A percentile compares a stretch with the other conserved stretches of the same genome.
Conservation (phyloP, 345 rosid genomes). For the Reutealis trisperma region DNA sequence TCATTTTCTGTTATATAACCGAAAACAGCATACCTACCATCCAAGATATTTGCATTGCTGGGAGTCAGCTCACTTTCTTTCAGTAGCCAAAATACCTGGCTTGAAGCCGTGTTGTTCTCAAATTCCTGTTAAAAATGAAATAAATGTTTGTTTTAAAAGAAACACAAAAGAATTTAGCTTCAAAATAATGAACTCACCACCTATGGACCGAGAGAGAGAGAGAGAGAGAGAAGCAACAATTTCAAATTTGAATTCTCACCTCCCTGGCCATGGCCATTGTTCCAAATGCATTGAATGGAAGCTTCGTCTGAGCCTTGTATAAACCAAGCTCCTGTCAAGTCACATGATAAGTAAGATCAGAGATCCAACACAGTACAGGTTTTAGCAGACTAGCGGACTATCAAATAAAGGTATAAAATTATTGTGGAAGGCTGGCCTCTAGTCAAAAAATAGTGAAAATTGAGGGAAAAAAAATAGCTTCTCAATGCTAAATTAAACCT, state of each 20-base stretch:
- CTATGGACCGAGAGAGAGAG: not conserved
- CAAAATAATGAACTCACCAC: not conserved
- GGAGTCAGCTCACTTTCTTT: constrained; percentile 99
- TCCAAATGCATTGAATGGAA: constrained; percentile 98
- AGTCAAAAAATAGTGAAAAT: not conserved
- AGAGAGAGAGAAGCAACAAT: not conserved
- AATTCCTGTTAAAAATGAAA: constrained; percentile 62
- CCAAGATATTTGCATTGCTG: constrained; percentile 92
- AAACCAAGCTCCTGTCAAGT: constrained; percentile 82
- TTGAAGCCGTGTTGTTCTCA: constrained; percentile 89
- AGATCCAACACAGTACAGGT: not conserved
- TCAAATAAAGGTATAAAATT: not conserved
- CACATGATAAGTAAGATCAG: not conserved
- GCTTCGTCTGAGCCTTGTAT: constrained; percentile 94
- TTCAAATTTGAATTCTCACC: constrained; percentile 45
- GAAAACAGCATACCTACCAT: constrained; percentile 92
- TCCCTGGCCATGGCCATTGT: constrained; percentile 99
- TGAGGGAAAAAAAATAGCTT: not conserved
- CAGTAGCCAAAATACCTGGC: constrained; percentile 93
- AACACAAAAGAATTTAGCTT: not conserved
- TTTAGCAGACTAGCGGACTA: not conserved
- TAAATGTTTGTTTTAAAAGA: not conserved
- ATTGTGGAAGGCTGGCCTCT: not conserved
- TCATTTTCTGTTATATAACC: constrained; percentile 89
- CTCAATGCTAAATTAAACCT: not conserved